phyloP scores from a whole-genome alignment of 225 moss, liverwort and hornwort species.

The Neckera pumila region DNA sequence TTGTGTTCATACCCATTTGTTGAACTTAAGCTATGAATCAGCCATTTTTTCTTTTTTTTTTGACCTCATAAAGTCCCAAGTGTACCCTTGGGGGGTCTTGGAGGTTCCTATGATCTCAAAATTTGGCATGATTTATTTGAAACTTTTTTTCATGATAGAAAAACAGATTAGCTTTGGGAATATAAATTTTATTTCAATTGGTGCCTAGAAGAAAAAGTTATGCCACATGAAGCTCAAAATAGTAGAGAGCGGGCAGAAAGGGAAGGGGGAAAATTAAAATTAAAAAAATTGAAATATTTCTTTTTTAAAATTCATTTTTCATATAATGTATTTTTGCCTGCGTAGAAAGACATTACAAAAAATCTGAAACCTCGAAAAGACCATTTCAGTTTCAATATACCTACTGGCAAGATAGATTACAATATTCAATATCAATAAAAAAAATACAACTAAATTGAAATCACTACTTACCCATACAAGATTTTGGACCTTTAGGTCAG shows the following conservation, averaged over 20 bases:
- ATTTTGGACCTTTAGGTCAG: too few species aligned
- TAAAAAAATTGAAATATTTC: too few species aligned
- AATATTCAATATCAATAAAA: too few species aligned
- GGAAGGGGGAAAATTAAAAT: fast-evolving
- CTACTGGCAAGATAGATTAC: too few species aligned
- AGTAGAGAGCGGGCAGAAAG: fast-evolving
- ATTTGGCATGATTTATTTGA: background rate
- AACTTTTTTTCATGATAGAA: background rate
- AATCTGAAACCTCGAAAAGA: too few species aligned
- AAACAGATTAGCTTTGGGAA: background rate
- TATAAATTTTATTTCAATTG: too few species aligned
- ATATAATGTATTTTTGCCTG: background rate
- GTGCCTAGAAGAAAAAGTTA: background rate
- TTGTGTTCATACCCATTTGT: background rate
- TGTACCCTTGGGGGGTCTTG: background rate
- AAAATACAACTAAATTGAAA: too few species aligned
- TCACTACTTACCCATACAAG: too few species aligned
- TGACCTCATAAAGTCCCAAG: background rate
- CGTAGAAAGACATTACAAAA: too few species aligned
- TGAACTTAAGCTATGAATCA: background rate
- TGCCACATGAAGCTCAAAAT: background rate
- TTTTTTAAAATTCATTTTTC: background rate
- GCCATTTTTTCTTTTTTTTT: background rate
- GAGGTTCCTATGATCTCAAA: background rate
- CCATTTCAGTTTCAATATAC: too few species aligned